Percentiles rank a stretch among this genome's conserved stretches.
Conservation (phyloP, 192 early-diverging fungal species). For the Ramicandelaber brevisporus region DNA sequence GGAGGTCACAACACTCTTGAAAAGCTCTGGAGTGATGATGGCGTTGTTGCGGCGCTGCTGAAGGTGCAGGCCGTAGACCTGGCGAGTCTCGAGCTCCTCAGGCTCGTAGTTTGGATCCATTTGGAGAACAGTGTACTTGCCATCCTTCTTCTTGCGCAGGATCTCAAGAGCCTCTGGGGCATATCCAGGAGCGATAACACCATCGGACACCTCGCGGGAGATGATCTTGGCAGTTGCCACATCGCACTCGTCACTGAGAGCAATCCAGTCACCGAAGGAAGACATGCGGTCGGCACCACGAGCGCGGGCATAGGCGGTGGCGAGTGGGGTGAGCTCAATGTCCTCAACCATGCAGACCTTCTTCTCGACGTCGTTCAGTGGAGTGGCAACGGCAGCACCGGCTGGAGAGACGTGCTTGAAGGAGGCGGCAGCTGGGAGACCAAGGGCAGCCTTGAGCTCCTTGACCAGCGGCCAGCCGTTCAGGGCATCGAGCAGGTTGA, state of each 20-base stretch:
- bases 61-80: constrained; percentile 81
- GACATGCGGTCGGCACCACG: constrained; percentile 98
- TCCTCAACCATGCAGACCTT: constrained; percentile 84
- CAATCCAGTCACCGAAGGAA: constrained; percentile 97
- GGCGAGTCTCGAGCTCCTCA: constrained; percentile 54
- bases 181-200: constrained; percentile 87
- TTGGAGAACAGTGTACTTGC: constrained; percentile 87
- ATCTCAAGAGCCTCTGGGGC: constrained; percentile 67
- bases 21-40: constrained; percentile 43
- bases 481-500: constrained; percentile 91
- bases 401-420: constrained; percentile 99
- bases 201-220: constrained; percentile 88
- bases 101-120: constrained; percentile 86
- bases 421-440: constrained; percentile 84
- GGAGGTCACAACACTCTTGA: constrained; percentile 68
- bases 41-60: constrained; percentile 84
- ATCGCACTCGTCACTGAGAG: constrained; percentile 70
- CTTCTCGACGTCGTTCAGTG: constrained; percentile 52
- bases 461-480: constrained; percentile 96
- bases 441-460: constrained; percentile 64
- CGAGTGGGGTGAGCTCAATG: constrained; percentile 58
- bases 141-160: constrained; percentile 84
- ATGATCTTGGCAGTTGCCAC: constrained; percentile 84
- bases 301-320: constrained; percentile 86
- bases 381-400: constrained; percentile 79